Evolutionary conservation across 495 filamentous ascomycete species (phyloP).

Genomic region (Tuber indicum): DNA sequence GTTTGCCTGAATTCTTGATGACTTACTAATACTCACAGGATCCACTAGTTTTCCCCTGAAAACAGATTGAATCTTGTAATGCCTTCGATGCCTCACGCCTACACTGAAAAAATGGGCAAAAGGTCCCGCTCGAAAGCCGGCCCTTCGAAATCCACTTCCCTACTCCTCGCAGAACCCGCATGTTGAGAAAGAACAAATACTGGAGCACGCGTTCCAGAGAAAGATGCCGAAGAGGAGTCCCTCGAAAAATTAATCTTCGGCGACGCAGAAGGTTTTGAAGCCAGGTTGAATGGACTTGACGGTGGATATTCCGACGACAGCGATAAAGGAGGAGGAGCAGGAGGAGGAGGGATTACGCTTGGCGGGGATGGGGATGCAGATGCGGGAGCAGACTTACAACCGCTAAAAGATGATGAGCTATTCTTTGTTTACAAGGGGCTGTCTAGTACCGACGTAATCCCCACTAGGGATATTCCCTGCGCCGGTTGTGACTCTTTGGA

Average conservation of each 20-base stretch:
- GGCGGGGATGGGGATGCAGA: constrained; percentile 2
- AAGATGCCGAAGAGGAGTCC: constrained; percentile 73
- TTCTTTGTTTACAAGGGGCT: not conserved
- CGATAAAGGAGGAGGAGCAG: constrained; percentile 23
- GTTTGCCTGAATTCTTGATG: no score
- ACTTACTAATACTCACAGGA: no score
- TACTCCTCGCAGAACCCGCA: no score
- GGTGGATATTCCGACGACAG: not conserved
- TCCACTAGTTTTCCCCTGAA: no score
- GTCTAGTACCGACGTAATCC: constrained; percentile 10
- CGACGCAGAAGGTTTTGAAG: constrained; percentile 67
- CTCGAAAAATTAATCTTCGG: constrained; percentile 82
- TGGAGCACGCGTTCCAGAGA: constrained; percentile 33
- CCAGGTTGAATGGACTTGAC: constrained; percentile 51
- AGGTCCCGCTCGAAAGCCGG: no score
- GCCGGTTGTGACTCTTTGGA: no score
- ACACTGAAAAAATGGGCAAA: no score
- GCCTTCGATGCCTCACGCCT: no score
- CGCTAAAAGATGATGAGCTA: constrained; percentile 37
- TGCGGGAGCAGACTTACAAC: constrained; percentile 23
- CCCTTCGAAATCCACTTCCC: no score
- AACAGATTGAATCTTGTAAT: no score
- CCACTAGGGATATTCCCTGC: not conserved
- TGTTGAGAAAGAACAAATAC: no score
- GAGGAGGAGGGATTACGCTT: constrained; percentile 29